Evolutionary conservation across 192 early-diverging fungal species (phyloP), one percentile per base, ranked within the genome.

Genomic region (Rhizophagus prolifer): DNA sequence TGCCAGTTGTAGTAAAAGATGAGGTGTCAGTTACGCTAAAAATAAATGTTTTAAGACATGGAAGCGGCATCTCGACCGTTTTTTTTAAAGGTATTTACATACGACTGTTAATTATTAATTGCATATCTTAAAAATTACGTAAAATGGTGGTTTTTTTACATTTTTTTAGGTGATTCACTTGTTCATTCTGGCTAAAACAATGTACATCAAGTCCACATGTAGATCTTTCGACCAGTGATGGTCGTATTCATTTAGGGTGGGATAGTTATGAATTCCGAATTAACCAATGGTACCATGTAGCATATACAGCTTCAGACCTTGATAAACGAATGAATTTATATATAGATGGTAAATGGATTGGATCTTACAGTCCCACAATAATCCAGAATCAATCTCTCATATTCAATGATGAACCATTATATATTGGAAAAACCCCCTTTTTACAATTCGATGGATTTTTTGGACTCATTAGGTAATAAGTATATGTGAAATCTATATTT

Each of bases 201-300:
- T 1, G 2, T 31, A 2, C 30, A 19, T 65, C 74, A 62, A 1
- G 4, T 31, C 46, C 30, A 19, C 25, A 0, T 50, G 7, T 21
- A 46, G 6, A 44, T 36, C 31, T 47, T 41, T 47, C 74, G 23
- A 75, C 21, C 13, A 31, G 26, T 63, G n/a, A 46, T n/a, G n/a
- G n/a, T n/a, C n/a, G n/a, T 30, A 1, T 0, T 46, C 30, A 23
- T 46, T 36, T 61, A 26, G 21, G 41, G 0, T 0, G 2, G 21
- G 21, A 8, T 10, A 34, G 46, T 47, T 4, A 47, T 46, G 61
- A 12, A 7, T 16, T 75, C 23, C 21, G 21, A 19, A 10, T 31
- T 19, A 50, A 50, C 38, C 59, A 14, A 75, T 75, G 74, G 62
- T 75, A 75, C 23, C 74, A 75, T 75, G 30, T 75, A 47, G 74